Evolutionary conservation across 768 basidiomycete genomes (phyloP).

Genomic region (Sistotremastrum niveocremeum): DNA sequence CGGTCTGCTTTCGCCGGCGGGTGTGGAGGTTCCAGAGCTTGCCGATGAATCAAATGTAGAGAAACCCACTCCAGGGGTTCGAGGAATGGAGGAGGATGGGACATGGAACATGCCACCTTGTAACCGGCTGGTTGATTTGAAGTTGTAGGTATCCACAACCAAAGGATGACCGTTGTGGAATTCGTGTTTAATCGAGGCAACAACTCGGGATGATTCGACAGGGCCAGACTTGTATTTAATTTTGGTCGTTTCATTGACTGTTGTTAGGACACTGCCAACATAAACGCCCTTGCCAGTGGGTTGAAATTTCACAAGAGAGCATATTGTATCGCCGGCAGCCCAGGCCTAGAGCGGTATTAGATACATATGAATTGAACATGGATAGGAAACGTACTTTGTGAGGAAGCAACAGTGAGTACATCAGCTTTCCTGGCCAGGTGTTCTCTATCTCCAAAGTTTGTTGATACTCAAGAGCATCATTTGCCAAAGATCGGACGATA

Average conservation of each 20-base stretch:
- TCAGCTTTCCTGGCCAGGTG: conserved; percentile 94
- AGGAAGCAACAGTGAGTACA: conserved; percentile 88
- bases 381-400: conserved; percentile 37
- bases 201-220: conserved; percentile 48
- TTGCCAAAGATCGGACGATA: conserved; percentile 58
- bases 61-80: conserved; percentile 4
- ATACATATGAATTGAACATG: no score
- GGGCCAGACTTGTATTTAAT: conserved; percentile 36
- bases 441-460: conserved; percentile 93
- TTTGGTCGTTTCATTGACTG: conserved; percentile 64
- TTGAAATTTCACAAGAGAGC: conserved; percentile 73
- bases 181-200: conserved; percentile 54
- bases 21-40: conserved; percentile 10
- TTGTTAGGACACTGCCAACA: conserved; percentile 51
- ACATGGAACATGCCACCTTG: conserved; percentile 1
- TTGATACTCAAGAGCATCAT: conserved; percentile 87
- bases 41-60: conserved; percentile 1
- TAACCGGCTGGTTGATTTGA: conserved; percentile 1
- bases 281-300: conserved; percentile 76
- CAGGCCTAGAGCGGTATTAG: conserved; percentile 35
- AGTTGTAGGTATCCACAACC: neutral
- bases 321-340: conserved; percentile 78
- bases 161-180: conserved; percentile 39
- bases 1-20: neutral
- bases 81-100: neutral